These are phyloP conservation scores for Beauveria scarabaeidicola DNA, from an alignment of 2,329 filamentous ascomycete species.

Conservation along the genomic window DNA sequence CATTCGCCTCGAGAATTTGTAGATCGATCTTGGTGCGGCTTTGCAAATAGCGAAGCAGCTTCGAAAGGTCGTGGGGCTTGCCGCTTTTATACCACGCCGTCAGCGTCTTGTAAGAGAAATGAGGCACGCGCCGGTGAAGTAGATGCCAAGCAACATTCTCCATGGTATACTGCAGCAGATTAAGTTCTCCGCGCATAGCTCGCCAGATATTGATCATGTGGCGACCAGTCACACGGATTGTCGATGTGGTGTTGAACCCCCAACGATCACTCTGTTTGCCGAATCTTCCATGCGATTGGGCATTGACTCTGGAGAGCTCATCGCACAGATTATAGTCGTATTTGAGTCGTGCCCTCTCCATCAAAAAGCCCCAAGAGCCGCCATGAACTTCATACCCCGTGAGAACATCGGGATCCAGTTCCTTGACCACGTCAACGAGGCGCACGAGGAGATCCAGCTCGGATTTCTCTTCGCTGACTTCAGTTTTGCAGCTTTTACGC, in stretches of 20 bases:
- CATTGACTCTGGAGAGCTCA: slow-evolving; percentile 83
- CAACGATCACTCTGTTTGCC: slow-evolving; percentile 82
- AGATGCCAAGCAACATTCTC: slow-evolving; percentile 93
- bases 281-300: slow-evolving; percentile 71
- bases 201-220: slow-evolving; percentile 98
- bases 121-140: slow-evolving; percentile 77
- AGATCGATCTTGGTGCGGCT: slow-evolving; percentile 71
- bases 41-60: slow-evolving; percentile 70
- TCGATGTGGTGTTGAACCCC: slow-evolving; percentile 91
- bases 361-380: slow-evolving; percentile 89
- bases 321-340: slow-evolving; percentile 89
- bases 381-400: slow-evolving; percentile 94
- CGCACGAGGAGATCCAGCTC: slow-evolving; percentile 79
- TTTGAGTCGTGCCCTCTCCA: slow-evolving; percentile 76
- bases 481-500: slow-evolving; percentile 49
- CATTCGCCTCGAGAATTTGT: slow-evolving; percentile 86
- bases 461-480: slow-evolving; percentile 65
- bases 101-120: slow-evolving; percentile 71
- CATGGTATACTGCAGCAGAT: slow-evolving; percentile 88
- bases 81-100: slow-evolving; percentile 73
- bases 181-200: slow-evolving; percentile 88
- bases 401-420: slow-evolving; percentile 81
- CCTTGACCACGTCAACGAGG: slow-evolving; percentile 79
- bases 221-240: slow-evolving; percentile 82
- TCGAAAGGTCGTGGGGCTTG: slow-evolving; percentile 60